phyloP scores from a whole-genome alignment of 495 filamentous ascomycete genomes.

The Tuber borchii region DNA sequence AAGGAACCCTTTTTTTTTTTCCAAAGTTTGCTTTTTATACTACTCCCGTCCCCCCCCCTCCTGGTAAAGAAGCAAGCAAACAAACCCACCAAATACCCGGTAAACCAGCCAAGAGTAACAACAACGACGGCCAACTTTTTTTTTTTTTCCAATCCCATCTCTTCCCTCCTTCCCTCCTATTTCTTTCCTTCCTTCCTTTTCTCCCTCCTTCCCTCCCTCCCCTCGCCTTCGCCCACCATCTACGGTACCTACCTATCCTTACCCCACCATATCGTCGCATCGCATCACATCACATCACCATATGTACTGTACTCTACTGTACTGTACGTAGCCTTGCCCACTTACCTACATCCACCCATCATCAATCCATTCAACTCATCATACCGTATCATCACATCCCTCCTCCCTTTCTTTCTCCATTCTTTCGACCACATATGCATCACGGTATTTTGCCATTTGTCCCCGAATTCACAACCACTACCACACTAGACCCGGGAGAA shows the following conservation, averaged over 20 bases:
- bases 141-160: not conserved
- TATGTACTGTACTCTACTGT: not conserved
- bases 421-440: not conserved
- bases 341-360: not conserved
- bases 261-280: not conserved
- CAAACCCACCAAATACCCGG: not conserved
- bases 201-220: not conserved
- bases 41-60: not conserved
- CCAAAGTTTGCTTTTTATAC: constrained; percentile 2
- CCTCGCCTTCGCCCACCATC: not conserved
- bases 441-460: not conserved
- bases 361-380: not conserved
- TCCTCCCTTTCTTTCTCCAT: not conserved
- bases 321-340: not conserved
- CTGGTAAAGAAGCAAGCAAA: not conserved
- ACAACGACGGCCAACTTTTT: not conserved
- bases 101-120: not conserved
- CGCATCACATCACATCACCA: not conserved
- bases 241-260: not conserved
- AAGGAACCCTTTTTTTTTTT: not conserved
- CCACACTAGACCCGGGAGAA: not conserved
- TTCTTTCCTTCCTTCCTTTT: not conserved
- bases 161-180: not conserved
- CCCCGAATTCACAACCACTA: not conserved
- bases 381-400: not conserved